Percentiles rank a stretch among this genome's conserved stretches.
Evolutionary conservation across 768 basidiomycete genomes (phyloP).

Genomic region (Suillus placidus): DNA sequence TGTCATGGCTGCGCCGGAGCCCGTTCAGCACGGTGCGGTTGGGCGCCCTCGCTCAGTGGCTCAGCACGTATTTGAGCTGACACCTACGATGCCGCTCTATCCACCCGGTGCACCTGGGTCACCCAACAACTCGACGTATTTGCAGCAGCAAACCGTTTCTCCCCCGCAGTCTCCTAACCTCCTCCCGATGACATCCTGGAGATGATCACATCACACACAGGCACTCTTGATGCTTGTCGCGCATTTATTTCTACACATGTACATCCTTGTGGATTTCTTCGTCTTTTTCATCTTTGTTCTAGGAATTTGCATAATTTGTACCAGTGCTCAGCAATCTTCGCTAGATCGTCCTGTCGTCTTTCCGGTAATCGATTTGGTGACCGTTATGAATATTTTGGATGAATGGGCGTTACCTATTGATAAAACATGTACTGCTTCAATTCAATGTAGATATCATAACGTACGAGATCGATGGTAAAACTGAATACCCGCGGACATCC

Average conservation of each 20-base stretch:
- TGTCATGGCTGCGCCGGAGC: constrained; percentile 68
- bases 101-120: constrained; percentile 49
- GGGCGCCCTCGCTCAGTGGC: constrained; percentile 52
- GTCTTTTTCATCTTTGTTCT: constrained; percentile 10
- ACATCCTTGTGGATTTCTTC: constrained; percentile 1
- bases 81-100: constrained; percentile 45
- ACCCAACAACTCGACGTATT: constrained; percentile 54
- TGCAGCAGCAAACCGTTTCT: constrained; percentile 49
- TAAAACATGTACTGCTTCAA: no score
- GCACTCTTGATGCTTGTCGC: background rate
- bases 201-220: constrained; percentile 13
- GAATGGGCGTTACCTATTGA: no score
- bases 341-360: background rate
- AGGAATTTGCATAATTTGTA: constrained; percentile 13
- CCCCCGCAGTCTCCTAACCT: constrained; percentile 60
- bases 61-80: constrained; percentile 78
- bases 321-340: constrained; percentile 4
- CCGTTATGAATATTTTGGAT: background rate
- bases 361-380: constrained; percentile 2
- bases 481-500: no score
- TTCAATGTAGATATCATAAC: no score
- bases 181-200: constrained; percentile 30
- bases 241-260: constrained; percentile 4
- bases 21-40: constrained; percentile 41
- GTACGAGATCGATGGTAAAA: no score